Base-by-base conservation (phyloP, 2,329 filamentous ascomycete species). In the Penicillium fuscoglaucum region DNA sequence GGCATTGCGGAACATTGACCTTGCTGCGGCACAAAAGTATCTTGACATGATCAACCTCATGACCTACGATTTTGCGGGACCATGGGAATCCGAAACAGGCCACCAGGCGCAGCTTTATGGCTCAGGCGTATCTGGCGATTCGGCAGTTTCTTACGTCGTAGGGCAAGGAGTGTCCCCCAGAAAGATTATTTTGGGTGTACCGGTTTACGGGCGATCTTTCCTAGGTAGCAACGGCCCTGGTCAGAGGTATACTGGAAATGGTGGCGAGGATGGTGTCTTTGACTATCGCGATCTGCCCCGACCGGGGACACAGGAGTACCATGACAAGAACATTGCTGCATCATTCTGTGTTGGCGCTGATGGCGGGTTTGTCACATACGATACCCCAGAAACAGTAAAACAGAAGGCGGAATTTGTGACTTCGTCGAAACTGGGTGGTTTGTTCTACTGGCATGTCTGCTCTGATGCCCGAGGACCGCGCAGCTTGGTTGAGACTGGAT, bases 381-480 rank as follows among this genome's bases (percentile, higher is more conserved):
- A 95, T 73, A 92, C 89, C 63, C 86, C 88, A 4, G 84, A 87
- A 44, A 92, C 90, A 3, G 90, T 93, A 35, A 83, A 83, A 73
- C 83, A 87, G 72, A 95, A 95, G 76, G 90, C 88, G 1, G 78
- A 80, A 7, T 93, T 88, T 72, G 90, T 87, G 72, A 88, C 85
- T 67, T 83, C 89, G 66, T 87, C 88, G 66, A 83, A 84, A 29
- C 78, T 95, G 19, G 90, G 87, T 29, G 90, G 90, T 0, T 75
- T 95, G 9, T 93, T 92, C 72, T 95, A 93, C 74, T 93, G 89
- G 88, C 87, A 88, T 53, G 89, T 87, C n/a, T 87, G 88, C 15
- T 86, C 84, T 3, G 90, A 95, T 76, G 82, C 83, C 8, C 72
- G 76, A n/a, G 83, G 80, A 2, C 65, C 72, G 9, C 76, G 82